Conservation (phyloP, 2,329 filamentous ascomycete species). For the Colletotrichum euphorbiae region DNA sequence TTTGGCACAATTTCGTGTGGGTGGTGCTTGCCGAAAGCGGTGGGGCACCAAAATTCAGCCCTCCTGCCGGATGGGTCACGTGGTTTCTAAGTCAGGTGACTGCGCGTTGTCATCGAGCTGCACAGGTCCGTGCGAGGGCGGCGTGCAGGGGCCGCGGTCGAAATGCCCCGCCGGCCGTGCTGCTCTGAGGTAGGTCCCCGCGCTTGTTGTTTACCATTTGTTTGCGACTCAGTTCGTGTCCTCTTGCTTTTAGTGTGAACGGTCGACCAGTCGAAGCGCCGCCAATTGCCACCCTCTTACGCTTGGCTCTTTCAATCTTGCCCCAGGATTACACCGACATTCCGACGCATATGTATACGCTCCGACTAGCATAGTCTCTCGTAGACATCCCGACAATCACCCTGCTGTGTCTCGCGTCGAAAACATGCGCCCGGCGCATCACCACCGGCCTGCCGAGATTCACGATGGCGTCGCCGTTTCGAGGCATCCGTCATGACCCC, state of each 20-base stretch:
- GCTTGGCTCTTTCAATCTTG: neutral
- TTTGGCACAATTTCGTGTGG: slow-evolving; percentile 42
- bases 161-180: neutral
- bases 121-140: neutral
- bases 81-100: slow-evolving; percentile 49
- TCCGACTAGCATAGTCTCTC: neutral
- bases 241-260: too few relatives aligned
- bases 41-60: slow-evolving; percentile 45
- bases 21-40: slow-evolving; percentile 1
- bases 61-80: slow-evolving; percentile 44
- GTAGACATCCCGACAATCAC: slow-evolving; percentile 34
- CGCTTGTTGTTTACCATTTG: slow-evolving; percentile 7
- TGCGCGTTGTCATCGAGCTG: slow-evolving; percentile 48
- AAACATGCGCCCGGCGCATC: slow-evolving; percentile 63
- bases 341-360: neutral
- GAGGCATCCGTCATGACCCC: slow-evolving; percentile 46
- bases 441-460: slow-evolving; percentile 48
- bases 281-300: slow-evolving; percentile 5
- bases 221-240: neutral
- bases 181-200: neutral
- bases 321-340: neutral
- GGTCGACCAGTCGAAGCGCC: too few relatives aligned
- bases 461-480: slow-evolving; percentile 49
- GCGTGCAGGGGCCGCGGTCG: neutral
- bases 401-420: slow-evolving; percentile 45